Evolutionary conservation across 2,329 filamentous ascomycete genomes (phyloP).

Genomic region (Botrytis paeoniae): DNA sequence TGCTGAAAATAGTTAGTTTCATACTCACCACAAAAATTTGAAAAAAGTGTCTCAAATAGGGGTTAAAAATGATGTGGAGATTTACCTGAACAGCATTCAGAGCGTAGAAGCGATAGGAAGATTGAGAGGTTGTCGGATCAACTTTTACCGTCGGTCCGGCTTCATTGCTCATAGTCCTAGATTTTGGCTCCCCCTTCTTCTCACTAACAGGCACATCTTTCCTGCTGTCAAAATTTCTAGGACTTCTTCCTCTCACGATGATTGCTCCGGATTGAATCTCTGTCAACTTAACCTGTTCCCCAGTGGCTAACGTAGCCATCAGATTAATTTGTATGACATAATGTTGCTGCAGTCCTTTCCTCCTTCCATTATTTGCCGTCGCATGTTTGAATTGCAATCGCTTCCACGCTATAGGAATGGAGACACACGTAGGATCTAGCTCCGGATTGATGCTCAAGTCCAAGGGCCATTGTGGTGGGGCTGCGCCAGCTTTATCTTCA

Average conservation of each 20-base stretch:
- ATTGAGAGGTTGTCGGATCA: slow-evolving; percentile 30
- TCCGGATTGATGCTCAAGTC: slow-evolving; percentile 59
- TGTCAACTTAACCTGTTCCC: slow-evolving; percentile 69
- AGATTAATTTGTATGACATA: slow-evolving; percentile 87
- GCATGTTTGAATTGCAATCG: slow-evolving; percentile 92
- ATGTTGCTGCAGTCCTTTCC: slow-evolving; percentile 93
- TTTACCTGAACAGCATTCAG: slow-evolving; percentile 34
- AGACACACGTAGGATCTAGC: slow-evolving; percentile 75
- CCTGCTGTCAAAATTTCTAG: slow-evolving; percentile 87
- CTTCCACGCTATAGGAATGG: slow-evolving; percentile 88
- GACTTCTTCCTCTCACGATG: slow-evolving; percentile 88
- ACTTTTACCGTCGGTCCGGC: slow-evolving; percentile 30
- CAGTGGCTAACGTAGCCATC: slow-evolving; percentile 66
- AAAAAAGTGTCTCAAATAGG: background rate
- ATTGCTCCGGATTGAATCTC: slow-evolving; percentile 91
- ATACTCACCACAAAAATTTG: background rate
- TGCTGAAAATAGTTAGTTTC: slow-evolving; percentile 23
- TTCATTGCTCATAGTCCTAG: slow-evolving; percentile 29
- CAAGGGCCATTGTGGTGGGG: slow-evolving; percentile 54
- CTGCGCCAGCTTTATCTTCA: slow-evolving; percentile 44
- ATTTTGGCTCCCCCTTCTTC: slow-evolving; percentile 34
- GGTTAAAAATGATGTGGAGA: background rate
- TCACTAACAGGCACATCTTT: slow-evolving; percentile 71
- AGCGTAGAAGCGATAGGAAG: slow-evolving; percentile 33
- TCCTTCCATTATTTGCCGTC: slow-evolving; percentile 90